Conservation (phyloP, 371 early-diverging fungal species). For the Batkoa obscura region DNA sequence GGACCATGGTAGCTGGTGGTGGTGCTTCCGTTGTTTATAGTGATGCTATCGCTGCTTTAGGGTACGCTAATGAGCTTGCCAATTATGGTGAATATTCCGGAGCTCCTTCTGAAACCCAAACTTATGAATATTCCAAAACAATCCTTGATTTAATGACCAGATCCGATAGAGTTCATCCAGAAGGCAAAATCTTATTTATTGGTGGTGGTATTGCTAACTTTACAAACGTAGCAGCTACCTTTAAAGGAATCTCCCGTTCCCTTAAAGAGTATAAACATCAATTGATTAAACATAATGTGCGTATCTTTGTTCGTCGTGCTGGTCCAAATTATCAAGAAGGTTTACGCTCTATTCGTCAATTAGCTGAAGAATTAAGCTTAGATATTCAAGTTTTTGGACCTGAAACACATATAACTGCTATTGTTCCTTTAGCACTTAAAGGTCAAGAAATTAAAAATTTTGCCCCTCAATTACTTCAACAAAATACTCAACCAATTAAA, state of each 20-base stretch:
- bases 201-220: conserved; percentile 99
- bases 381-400: conserved; percentile 93
- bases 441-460: background rate
- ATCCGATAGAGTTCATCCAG: conserved; percentile 40
- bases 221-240: conserved; percentile 94
- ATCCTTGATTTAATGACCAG: conserved; percentile 95
- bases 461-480: conserved; percentile 83
- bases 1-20: conserved; percentile 99
- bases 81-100: conserved; percentile 99
- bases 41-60: conserved; percentile 92
- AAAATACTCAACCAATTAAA: conserved; percentile 68
- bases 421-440: conserved; percentile 52
- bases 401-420: conserved; percentile 94
- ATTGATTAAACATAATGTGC: conserved; percentile 68
- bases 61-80: conserved; percentile 83
- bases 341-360: conserved; percentile 79
- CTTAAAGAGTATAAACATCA: conserved; percentile 75
- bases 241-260: conserved; percentile 95
- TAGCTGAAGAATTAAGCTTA: conserved; percentile 80
- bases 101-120: conserved; percentile 93
- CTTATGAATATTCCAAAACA: conserved; percentile 96
- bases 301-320: conserved; percentile 90
- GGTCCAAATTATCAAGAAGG: conserved; percentile 99
- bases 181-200: conserved; percentile 89
- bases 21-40: conserved; percentile 94